Evolutionary conservation across 2,329 filamentous ascomycete species (phyloP).

Genomic region (Fusarium redolens): DNA sequence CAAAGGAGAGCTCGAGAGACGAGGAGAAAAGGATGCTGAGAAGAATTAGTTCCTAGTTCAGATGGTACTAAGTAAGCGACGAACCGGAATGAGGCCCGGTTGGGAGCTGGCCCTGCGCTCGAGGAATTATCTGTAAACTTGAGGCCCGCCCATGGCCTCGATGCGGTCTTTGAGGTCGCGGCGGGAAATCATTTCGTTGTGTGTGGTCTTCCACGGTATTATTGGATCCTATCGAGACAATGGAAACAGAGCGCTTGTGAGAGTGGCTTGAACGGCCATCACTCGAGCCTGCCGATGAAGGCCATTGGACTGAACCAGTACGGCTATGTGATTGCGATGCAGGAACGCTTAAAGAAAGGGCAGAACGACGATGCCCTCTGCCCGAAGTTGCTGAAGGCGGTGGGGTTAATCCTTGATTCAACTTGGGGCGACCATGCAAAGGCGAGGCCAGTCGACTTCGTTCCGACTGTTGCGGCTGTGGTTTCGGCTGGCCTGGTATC

Average conservation of each 20-base stretch:
- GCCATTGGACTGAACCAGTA: constrained; percentile 62
- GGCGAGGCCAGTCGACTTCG: constrained; percentile 57
- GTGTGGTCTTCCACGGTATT: constrained; percentile 60
- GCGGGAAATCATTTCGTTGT: constrained; percentile 55
- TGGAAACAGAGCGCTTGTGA: constrained; percentile 83
- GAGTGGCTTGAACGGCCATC: constrained; percentile 60
- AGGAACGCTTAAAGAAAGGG: constrained; percentile 72
- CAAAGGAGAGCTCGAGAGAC: constrained; percentile 62
- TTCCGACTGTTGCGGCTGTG: constrained; percentile 42
- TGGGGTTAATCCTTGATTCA: constrained; percentile 58
- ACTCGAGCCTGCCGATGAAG: constrained; percentile 46
- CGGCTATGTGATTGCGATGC: constrained; percentile 57
- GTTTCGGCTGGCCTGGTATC: constrained; percentile 50
- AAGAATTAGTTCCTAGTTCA: constrained; percentile 24
- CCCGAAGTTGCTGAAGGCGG: constrained; percentile 54
- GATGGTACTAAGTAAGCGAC: constrained; percentile 25
- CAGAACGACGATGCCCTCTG: constrained; percentile 71
- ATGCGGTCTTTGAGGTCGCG: constrained; percentile 61
- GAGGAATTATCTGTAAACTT: constrained; percentile 76
- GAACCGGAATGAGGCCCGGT: constrained; percentile 54
- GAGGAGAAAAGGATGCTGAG: constrained; percentile 54
- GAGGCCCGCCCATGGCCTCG: constrained; percentile 81
- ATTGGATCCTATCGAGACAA: constrained; percentile 78
- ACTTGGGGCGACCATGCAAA: constrained; percentile 56
- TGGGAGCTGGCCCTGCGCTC: constrained; percentile 57